Conservation (phyloP, 2,329 filamentous ascomycete genomes). For the Zarea fungicola region DNA sequence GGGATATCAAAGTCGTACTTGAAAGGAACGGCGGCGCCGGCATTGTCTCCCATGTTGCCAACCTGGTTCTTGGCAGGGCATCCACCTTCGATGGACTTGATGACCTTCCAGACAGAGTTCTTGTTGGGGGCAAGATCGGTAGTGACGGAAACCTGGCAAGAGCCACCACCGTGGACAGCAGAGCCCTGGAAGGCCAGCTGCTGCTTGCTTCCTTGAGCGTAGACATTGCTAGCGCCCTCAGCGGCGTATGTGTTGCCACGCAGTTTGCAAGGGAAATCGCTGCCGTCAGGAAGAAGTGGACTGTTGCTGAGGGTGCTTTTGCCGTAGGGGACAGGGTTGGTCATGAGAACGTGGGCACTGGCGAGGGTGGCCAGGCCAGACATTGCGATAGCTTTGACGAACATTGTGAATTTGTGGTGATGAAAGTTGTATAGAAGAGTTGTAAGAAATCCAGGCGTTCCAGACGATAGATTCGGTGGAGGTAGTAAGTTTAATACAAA, state of each 20-base stretch:
- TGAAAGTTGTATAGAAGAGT: constrained; percentile 15
- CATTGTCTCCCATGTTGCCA: constrained; percentile 53
- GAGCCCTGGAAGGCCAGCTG: constrained; percentile 61
- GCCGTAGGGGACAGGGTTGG: constrained; percentile 59
- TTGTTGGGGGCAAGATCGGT: constrained; percentile 66
- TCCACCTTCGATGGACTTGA: constrained; percentile 81
- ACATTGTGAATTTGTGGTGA: constrained; percentile 47
- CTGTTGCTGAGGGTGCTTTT: constrained; percentile 43
- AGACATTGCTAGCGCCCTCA: constrained; percentile 48
- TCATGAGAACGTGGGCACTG: constrained; percentile 74
- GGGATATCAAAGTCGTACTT: constrained; percentile 70
- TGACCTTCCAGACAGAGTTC: constrained; percentile 74
- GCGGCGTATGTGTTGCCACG: constrained; percentile 41
- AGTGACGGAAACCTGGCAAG: constrained; percentile 83
- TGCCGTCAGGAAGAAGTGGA: constrained; percentile 56
- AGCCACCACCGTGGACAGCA: constrained; percentile 84
- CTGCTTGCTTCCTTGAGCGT: constrained; percentile 39
- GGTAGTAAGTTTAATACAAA: not conserved
- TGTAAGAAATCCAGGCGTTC: constrained; percentile 32
- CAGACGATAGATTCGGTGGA: constrained; percentile 6
- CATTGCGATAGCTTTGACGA: constrained; percentile 43
- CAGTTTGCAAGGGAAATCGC: constrained; percentile 80
- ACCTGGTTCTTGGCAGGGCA: constrained; percentile 60
- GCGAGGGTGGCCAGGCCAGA: constrained; percentile 54
- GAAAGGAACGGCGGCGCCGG: constrained; percentile 41